phyloP scores from a whole-genome alignment of 2,329 filamentous ascomycete genomes.

The Trichoderma sp. region DNA sequence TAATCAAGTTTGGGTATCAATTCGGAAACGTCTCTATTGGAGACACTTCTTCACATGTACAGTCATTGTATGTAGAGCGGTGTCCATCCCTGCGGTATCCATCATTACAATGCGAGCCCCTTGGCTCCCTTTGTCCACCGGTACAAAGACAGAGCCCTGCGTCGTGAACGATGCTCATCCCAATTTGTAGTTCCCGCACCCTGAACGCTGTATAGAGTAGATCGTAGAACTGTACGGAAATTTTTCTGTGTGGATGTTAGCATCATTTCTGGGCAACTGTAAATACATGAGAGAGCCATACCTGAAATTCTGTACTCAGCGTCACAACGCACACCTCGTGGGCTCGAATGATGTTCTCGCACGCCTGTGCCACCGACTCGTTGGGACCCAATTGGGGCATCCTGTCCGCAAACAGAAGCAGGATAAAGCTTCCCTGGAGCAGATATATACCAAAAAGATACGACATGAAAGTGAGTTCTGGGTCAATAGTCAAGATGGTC shows the following conservation, averaged over 20 bases:
- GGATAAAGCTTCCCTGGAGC: conserved; percentile 48
- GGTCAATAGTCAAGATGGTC: conserved; percentile 46
- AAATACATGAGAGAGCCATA: conserved; percentile 22
- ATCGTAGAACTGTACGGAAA: conserved; percentile 52
- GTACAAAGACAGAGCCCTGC: conserved; percentile 51
- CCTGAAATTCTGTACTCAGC: conserved; percentile 49
- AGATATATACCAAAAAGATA: conserved; percentile 53
- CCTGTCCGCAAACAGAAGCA: conserved; percentile 47
- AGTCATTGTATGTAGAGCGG: neutral
- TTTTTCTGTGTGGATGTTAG: conserved; percentile 41
- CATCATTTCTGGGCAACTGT: neutral
- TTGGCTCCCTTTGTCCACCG: conserved; percentile 45
- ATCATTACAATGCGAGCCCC: conserved; percentile 32
- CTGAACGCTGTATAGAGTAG: conserved; percentile 46
- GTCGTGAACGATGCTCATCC: conserved; percentile 43
- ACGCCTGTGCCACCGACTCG: conserved; percentile 45
- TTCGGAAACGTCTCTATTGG: neutral
- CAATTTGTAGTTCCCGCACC: conserved; percentile 38
- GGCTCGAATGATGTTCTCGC: conserved; percentile 48
- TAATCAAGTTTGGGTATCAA: conserved; percentile 1
- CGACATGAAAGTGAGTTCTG: conserved; percentile 50
- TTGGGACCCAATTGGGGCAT: conserved; percentile 47
- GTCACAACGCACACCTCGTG: conserved; percentile 51
- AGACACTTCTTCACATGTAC: neutral
- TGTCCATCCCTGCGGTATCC: neutral